Conservation (phyloP, 164 flowering plant genomes). For the Berberis vulgaris region DNA sequence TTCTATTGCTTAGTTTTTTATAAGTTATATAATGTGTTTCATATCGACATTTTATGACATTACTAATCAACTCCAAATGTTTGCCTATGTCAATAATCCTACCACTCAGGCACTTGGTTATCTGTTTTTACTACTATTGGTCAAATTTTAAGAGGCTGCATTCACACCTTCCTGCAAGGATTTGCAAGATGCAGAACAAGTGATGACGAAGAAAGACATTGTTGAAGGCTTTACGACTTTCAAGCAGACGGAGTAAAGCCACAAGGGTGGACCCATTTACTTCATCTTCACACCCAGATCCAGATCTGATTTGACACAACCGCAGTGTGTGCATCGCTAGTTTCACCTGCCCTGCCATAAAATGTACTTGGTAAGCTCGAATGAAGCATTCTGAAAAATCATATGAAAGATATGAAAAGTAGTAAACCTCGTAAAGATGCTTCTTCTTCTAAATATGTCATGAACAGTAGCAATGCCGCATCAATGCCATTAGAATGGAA, state of each 20-base stretch:
- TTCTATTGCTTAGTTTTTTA: too few species aligned
- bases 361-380: constrained; percentile 5
- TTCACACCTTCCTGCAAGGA: constrained; percentile 65
- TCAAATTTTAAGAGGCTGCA: not conserved
- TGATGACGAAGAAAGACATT: constrained; percentile 84
- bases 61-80: too few species aligned
- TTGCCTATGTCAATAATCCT: too few species aligned
- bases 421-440: constrained; percentile 61
- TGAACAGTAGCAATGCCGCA: constrained; percentile 61
- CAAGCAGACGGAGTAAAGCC: constrained; percentile 61
- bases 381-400: not conserved
- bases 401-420: not conserved
- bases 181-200: constrained; percentile 80
- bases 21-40: too few species aligned
- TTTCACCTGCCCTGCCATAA: constrained; percentile 71
- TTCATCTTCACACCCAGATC: constrained; percentile 26
- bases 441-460: constrained; percentile 56
- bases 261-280: constrained; percentile 50
- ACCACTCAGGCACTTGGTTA: too few species aligned
- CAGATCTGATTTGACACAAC: constrained; percentile 51
- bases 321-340: constrained; percentile 62
- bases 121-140: too few species aligned
- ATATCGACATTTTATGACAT: too few species aligned
- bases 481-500: constrained; percentile 61
- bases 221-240: constrained; percentile 65